Evolutionary conservation across 169 alveolate species (phyloP).

Genomic region (Condylostoma magnum): DNA sequence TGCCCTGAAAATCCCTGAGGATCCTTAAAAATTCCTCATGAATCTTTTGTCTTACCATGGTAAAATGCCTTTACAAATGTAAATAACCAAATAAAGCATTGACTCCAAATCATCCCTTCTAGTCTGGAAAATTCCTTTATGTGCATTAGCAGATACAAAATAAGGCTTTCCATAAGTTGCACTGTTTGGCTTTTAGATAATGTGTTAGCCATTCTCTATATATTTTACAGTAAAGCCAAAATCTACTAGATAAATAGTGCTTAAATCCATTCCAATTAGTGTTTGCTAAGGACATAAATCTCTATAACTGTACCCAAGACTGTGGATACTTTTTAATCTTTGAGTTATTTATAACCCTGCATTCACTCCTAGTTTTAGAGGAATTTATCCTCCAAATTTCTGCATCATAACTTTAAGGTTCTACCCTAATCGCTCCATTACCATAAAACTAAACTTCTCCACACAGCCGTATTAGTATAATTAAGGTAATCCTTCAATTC

Average conservation of each 20-base stretch:
- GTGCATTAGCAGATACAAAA: slow-evolving; percentile 73
- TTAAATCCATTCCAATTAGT: slow-evolving; percentile 40
- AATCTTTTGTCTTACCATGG: slow-evolving; percentile 70
- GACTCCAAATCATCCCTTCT: slow-evolving; percentile 82
- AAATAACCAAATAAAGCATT: slow-evolving; percentile 55
- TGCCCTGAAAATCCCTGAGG: too few relatives aligned
- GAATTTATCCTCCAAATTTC: not conserved
- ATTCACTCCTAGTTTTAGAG: not conserved
- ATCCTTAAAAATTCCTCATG: too few relatives aligned
- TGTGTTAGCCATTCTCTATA: slow-evolving; percentile 60
- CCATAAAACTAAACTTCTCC: not conserved
- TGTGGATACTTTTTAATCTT: not conserved
- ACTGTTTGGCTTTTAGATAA: slow-evolving; percentile 54
- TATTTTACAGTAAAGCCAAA: slow-evolving; percentile 64
- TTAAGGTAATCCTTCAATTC: not conserved
- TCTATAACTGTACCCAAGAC: slow-evolving; percentile 31
- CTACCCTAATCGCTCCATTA: slow-evolving; percentile 24
- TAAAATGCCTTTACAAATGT: slow-evolving; percentile 38
- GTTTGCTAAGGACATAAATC: slow-evolving; percentile 68
- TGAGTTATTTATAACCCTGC: not conserved
- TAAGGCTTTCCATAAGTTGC: slow-evolving; percentile 77
- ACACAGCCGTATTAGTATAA: not conserved
- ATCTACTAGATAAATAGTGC: slow-evolving; percentile 54
- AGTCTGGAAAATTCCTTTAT: slow-evolving; percentile 69
- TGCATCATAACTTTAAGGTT: slow-evolving; percentile 24